Conservation (phyloP, 2,329 filamentous ascomycete genomes). For the Endoconidiophora laricicola region DNA sequence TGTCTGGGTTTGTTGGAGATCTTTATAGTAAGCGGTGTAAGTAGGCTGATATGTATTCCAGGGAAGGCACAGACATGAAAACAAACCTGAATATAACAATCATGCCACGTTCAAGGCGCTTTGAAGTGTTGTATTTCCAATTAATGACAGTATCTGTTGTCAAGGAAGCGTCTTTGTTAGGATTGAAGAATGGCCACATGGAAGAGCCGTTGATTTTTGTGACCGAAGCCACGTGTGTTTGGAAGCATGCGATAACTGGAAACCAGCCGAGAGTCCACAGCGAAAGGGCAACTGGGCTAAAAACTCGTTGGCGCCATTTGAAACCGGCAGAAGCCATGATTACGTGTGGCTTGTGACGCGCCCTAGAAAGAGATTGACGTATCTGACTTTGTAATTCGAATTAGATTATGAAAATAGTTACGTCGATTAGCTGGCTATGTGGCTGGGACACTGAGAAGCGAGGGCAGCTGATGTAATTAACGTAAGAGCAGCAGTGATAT, state of each 20-base stretch:
- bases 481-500: too few species aligned
- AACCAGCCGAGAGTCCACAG: slow-evolving; percentile 28
- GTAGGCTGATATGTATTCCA: not conserved
- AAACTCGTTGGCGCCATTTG: slow-evolving; percentile 4
- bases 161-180: slow-evolving; percentile 40
- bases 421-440: too few species aligned
- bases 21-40: slow-evolving; percentile 24
- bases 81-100: slow-evolving; percentile 52
- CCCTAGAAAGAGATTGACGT: too few species aligned
- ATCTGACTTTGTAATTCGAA: too few species aligned
- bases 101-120: slow-evolving; percentile 51
- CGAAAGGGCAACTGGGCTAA: slow-evolving; percentile 6
- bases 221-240: slow-evolving; percentile 42
- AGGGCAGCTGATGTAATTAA: too few species aligned
- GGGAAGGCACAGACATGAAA: not conserved
- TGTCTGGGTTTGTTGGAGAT: slow-evolving; percentile 53
- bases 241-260: slow-evolving; percentile 44
- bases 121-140: slow-evolving; percentile 40
- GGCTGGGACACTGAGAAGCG: too few species aligned
- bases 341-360: not conserved
- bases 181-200: slow-evolving; percentile 66
- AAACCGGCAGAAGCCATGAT: slow-evolving; percentile 6
- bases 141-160: slow-evolving; percentile 39
- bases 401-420: too few species aligned
- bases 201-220: slow-evolving; percentile 43